phyloP scores from a whole-genome alignment of 768 basidiomycete genomes.

The Tulasnella calospora region DNA sequence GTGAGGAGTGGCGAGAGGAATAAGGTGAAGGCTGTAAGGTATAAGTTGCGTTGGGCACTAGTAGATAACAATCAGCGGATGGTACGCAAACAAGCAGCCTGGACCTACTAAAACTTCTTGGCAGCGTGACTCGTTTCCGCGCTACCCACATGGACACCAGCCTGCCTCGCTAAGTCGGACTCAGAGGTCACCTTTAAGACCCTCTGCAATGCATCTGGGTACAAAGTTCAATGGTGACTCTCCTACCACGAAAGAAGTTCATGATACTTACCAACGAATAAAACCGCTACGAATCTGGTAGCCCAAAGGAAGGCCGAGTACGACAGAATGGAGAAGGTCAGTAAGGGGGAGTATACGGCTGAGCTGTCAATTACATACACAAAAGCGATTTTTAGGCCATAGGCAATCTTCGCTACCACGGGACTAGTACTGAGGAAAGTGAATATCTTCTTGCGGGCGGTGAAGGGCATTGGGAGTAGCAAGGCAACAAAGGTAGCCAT shows the following conservation, averaged over 20 bases:
- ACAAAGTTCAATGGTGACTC: neutral
- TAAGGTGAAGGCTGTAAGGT: constrained; percentile 87
- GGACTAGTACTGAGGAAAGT: constrained; percentile 39
- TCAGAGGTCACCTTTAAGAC: constrained; percentile 81
- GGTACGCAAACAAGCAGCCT: neutral
- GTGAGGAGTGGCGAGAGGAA: constrained; percentile 95
- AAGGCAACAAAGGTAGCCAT: constrained; percentile 83
- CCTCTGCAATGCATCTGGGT: constrained; percentile 76
- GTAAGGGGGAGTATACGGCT: too few relatives aligned
- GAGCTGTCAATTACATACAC: constrained; percentile 50
- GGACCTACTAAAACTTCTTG: constrained; percentile 83
- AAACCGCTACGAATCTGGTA: constrained; percentile 66
- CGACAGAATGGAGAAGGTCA: too few relatives aligned
- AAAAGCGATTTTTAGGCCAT: constrained; percentile 90
- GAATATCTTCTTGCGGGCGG: constrained; percentile 44
- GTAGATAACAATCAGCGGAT: constrained; percentile 25
- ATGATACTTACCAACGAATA: constrained; percentile 53
- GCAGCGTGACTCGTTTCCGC: constrained; percentile 87
- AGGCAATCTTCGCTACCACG: constrained; percentile 76
- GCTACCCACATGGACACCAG: constrained; percentile 59
- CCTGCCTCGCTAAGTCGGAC: constrained; percentile 32
- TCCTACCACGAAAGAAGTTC: neutral
- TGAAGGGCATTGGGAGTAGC: constrained; percentile 79
- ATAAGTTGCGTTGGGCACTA: constrained; percentile 84
- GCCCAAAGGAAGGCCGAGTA: neutral